phyloP scores from a whole-genome alignment of 495 filamentous ascomycete species.

The Amphirosellinia nigrospora region DNA sequence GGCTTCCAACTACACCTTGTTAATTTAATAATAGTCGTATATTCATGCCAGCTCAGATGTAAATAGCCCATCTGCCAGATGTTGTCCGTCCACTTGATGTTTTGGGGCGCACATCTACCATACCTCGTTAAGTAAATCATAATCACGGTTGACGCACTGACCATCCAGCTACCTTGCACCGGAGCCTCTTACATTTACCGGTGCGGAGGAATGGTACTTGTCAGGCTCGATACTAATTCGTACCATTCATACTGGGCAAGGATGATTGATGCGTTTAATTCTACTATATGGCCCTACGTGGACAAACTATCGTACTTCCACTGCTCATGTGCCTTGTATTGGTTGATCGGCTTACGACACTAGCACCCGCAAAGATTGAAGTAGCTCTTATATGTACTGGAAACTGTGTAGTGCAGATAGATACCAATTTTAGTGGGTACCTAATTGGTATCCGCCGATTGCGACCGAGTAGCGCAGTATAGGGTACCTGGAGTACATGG shows the following conservation, averaged over 20 bases:
- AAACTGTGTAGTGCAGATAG: background rate
- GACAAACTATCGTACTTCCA: too few species aligned
- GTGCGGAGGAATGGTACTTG: background rate
- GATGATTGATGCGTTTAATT: background rate
- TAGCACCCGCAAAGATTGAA: background rate
- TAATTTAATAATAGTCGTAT: background rate
- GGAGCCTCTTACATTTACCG: background rate
- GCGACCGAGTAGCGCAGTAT: background rate
- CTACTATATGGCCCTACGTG: background rate
- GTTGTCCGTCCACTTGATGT: background rate
- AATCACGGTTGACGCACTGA: background rate
- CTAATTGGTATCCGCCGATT: background rate
- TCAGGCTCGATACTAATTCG: background rate
- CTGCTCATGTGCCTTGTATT: too few species aligned
- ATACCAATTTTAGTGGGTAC: background rate
- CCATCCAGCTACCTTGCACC: background rate
- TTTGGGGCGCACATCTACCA: background rate
- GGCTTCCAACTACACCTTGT: background rate
- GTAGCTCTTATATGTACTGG: background rate
- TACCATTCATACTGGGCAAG: background rate
- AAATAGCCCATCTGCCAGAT: background rate
- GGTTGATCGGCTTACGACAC: too few species aligned
- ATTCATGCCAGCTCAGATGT: background rate
- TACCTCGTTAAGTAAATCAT: background rate
- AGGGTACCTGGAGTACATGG: background rate